Evolutionary conservation across 345 rosid species (phyloP).

Genomic region (Gynandropsis gynandra): DNA sequence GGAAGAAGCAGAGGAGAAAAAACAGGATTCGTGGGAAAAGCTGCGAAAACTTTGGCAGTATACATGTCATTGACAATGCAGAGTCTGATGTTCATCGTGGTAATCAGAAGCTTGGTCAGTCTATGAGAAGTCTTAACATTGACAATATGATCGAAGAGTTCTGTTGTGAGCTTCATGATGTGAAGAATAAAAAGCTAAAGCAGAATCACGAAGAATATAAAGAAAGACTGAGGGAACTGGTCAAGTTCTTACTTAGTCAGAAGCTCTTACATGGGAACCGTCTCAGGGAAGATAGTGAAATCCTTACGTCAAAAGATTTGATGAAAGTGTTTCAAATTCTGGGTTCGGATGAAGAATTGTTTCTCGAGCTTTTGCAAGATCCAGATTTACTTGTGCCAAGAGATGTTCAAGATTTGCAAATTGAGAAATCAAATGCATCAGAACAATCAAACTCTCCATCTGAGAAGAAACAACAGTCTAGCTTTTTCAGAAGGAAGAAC

Average conservation of each 20-base stretch:
- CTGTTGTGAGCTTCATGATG: constrained; percentile 48
- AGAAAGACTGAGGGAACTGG: constrained; percentile 64
- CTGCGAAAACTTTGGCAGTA: constrained; percentile 34
- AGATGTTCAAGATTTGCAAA: constrained; percentile 37
- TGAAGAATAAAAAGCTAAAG: constrained; percentile 31
- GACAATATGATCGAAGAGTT: constrained; percentile 64
- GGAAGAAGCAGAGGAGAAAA: constrained; percentile 45
- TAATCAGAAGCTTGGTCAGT: constrained; percentile 25
- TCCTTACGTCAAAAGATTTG: constrained; percentile 54
- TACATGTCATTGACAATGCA: constrained; percentile 32
- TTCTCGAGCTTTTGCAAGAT: constrained; percentile 65
- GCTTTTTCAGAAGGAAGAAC: constrained; percentile 60
- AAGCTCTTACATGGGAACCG: constrained; percentile 50
- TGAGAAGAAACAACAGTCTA: constrained; percentile 45
- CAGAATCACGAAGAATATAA: constrained; percentile 38
- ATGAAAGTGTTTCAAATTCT: constrained; percentile 74
- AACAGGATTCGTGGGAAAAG: constrained; percentile 50
- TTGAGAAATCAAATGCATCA: constrained; percentile 26
- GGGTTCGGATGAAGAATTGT: constrained; percentile 73
- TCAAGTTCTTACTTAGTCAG: constrained; percentile 58
- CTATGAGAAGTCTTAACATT: constrained; percentile 36
- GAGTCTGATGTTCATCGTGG: constrained; percentile 28
- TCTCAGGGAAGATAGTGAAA: constrained; percentile 40
- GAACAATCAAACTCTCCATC: constrained; percentile 36
- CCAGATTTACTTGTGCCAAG: constrained; percentile 56